These are phyloP conservation scores for Yamadazyma epiphylla DNA, from an alignment of 1,139 yeast species.

Conservation along the genomic window DNA sequence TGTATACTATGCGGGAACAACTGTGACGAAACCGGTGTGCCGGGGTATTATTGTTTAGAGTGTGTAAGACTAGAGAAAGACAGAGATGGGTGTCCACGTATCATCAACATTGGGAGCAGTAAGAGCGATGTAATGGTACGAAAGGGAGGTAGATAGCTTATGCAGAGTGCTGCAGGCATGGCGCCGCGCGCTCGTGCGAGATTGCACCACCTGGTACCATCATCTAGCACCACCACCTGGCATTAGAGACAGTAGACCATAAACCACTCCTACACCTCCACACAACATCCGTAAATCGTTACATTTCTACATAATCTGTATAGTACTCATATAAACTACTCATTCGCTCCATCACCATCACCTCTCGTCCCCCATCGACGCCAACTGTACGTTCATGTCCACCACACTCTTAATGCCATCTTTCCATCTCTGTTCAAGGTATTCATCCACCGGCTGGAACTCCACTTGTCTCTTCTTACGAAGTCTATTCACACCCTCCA, in stretches of 20 bases:
- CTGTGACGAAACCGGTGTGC: slow-evolving; percentile 40
- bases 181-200: no score
- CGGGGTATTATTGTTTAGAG: slow-evolving; percentile 83
- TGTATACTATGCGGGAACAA: slow-evolving; percentile 73
- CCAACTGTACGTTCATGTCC: slow-evolving; percentile 30
- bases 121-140: slow-evolving; percentile 63
- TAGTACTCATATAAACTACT: no score
- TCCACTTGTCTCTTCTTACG: slow-evolving; percentile 36
- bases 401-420: slow-evolving; percentile 36
- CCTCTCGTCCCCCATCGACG: no score
- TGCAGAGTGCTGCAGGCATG: no score
- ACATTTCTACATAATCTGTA: no score
- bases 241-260: no score
- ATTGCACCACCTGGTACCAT: no score
- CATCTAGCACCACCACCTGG: no score
- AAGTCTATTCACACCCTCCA: slow-evolving; percentile 25
- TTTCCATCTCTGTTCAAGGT: slow-evolving; percentile 35
- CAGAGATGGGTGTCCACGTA: slow-evolving; percentile 90
- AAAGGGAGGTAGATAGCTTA: no score
- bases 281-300: no score
- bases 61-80: slow-evolving; percentile 79
- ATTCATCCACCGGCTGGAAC: slow-evolving; percentile 31
- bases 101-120: slow-evolving; percentile 74
- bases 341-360: no score
- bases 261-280: no score